Conservation (phyloP, 1,139 yeast genomes). For the Yamadazyma jaroonii region DNA sequence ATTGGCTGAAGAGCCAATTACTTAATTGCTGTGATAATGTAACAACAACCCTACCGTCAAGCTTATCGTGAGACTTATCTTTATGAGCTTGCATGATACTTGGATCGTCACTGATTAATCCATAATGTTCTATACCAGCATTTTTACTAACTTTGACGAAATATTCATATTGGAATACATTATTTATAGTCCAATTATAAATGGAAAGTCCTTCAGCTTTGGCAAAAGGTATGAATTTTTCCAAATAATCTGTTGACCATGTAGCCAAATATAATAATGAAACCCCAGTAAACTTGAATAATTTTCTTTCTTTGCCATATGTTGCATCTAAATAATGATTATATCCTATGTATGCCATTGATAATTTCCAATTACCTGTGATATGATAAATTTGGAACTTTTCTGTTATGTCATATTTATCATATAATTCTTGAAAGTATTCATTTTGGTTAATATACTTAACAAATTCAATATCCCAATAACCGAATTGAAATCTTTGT, state of each 20-base stretch:
- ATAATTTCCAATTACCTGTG: conserved; percentile 32
- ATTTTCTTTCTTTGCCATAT: conserved; percentile 21
- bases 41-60: background rate
- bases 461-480: conserved; percentile 74
- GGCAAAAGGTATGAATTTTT: conserved; percentile 36
- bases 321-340: conserved; percentile 32
- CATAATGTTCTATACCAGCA: conserved; percentile 36
- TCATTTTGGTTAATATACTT: conserved; percentile 46
- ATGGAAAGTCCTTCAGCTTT: conserved; percentile 47
- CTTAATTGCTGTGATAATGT: conserved; percentile 10
- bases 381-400: conserved; percentile 40
- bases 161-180: conserved; percentile 45
- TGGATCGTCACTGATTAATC: conserved; percentile 64
- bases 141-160: conserved; percentile 25
- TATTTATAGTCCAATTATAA: conserved; percentile 84
- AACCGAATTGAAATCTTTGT: conserved; percentile 66
- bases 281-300: conserved; percentile 35
- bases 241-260: conserved; percentile 37
- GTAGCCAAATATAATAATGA: conserved; percentile 39
- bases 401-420: conserved; percentile 12
- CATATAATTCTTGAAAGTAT: conserved; percentile 28
- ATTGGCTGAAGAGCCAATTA: conserved; percentile 8
- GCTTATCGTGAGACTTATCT: conserved; percentile 4
- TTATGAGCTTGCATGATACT: conserved; percentile 28
- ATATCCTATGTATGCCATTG: conserved; percentile 34